These are phyloP conservation scores for Voacanga thouarsii DNA, from an alignment of 257 asterid species.

Conservation along the genomic window DNA sequence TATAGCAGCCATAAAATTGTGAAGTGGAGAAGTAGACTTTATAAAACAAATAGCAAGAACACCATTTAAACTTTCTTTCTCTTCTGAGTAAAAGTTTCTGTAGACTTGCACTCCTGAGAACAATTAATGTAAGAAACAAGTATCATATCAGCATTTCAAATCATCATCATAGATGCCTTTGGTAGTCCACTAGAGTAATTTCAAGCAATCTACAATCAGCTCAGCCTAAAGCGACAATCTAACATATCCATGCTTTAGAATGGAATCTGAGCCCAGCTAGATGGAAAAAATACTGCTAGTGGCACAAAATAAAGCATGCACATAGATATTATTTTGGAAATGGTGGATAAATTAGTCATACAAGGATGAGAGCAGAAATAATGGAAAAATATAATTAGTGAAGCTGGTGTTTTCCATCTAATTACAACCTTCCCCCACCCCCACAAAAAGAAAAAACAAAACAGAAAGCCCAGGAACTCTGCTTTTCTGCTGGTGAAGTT, in stretches of 20 bases:
- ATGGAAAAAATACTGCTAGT: neutral
- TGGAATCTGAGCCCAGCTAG: neutral
- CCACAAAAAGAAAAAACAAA: neutral
- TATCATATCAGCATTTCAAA: neutral
- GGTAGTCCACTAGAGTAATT: neutral
- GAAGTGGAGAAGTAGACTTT: conserved; percentile 43
- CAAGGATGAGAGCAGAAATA: neutral
- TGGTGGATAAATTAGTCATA: neutral
- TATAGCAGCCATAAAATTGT: conserved; percentile 42
- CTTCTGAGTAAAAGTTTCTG: conserved; percentile 73
- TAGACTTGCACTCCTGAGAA: conserved; percentile 72
- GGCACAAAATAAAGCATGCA: neutral
- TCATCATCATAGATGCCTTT: neutral
- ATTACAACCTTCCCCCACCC: neutral
- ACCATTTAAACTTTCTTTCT: conserved; percentile 72
- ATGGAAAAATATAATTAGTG: neutral
- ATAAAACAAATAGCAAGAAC: conserved; percentile 63
- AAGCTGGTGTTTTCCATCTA: neutral
- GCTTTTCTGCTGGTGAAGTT: too few species aligned
- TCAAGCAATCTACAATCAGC: neutral
- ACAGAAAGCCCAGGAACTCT: too few species aligned
- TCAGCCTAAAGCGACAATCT: neutral
- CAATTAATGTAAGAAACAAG: conserved; percentile 1
- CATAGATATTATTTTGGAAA: neutral
- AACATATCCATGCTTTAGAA: neutral